Conservation (phyloP, 257 asterid species). For the Salvia hispanica region DNA sequence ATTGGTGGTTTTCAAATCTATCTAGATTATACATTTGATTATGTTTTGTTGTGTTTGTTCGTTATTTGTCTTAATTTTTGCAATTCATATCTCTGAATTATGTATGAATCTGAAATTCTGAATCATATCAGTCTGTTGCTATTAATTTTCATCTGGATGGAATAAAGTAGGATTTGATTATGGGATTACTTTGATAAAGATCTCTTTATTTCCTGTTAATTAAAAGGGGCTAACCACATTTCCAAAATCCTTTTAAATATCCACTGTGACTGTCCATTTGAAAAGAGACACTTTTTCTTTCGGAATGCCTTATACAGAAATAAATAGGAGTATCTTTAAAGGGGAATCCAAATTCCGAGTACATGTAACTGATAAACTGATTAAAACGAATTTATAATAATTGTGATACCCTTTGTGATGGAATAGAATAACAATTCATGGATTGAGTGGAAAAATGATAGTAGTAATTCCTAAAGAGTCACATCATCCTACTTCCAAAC, state of each 20-base stretch:
- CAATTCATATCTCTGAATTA: not conserved
- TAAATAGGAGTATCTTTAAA: not conserved
- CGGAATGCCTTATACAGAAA: not conserved
- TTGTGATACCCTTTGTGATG: no score
- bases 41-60: no score
- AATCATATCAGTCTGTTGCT: no score
- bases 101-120: not conserved
- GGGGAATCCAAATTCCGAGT: not conserved
- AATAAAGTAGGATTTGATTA: constrained; percentile 32
- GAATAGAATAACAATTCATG: no score
- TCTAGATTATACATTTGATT: no score
- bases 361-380: not conserved
- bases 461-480: no score
- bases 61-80: no score
- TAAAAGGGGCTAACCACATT: constrained; percentile 37
- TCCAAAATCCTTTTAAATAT: constrained; percentile 4
- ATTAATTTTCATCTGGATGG: no score
- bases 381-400: no score
- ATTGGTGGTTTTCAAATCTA: constrained; percentile 4
- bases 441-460: no score
- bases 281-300: constrained; percentile 32
- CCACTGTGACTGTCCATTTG: not conserved
- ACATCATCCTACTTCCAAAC: no score
- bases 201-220: constrained; percentile 30
- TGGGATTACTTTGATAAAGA: constrained; percentile 45